phyloP scores from a whole-genome alignment of 2,329 filamentous ascomycete genomes.

The Colletotrichum filicis region DNA sequence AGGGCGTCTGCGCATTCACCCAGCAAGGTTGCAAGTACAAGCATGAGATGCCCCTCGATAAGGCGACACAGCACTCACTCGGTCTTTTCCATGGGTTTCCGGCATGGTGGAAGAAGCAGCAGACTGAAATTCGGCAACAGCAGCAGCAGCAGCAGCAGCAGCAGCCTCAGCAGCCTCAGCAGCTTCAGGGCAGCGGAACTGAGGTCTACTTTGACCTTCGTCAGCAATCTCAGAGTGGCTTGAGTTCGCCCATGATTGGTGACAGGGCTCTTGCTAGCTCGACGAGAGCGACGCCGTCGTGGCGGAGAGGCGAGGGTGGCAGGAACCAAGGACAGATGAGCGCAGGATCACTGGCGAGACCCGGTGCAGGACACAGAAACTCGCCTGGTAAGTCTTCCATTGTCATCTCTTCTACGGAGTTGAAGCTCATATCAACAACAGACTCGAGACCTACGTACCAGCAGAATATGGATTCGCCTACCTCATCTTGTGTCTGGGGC shows the following conservation, averaged over 20 bases:
- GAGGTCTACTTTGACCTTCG: neutral
- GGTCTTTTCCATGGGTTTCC: constrained; percentile 77
- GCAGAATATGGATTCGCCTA: constrained; percentile 17
- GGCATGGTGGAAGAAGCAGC: constrained; percentile 67
- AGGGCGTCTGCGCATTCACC: constrained; percentile 84
- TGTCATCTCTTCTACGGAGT: neutral
- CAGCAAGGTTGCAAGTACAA: constrained; percentile 91
- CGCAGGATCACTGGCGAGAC: neutral
- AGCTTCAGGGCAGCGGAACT: neutral
- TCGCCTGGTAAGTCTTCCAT: neutral
- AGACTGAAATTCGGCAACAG: constrained; percentile 53
- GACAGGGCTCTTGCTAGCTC: constrained; percentile 12
- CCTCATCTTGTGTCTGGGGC: constrained; percentile 42
- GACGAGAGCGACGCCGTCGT: constrained; percentile 24
- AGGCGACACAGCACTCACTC: constrained; percentile 71
- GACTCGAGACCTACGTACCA: constrained; percentile 7
- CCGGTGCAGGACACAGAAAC: neutral
- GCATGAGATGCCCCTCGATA: constrained; percentile 86
- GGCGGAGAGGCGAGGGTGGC: constrained; percentile 11
- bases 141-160: constrained; percentile 10
- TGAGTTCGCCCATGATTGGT: neutral
- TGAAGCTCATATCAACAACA: neutral
- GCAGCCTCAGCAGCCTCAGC: neutral
- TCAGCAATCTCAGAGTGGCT: neutral
- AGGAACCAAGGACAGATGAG: constrained; percentile 3